phyloP scores from a whole-genome alignment of 108 stramenopile species.

The Cyclotella cryptica region DNA sequence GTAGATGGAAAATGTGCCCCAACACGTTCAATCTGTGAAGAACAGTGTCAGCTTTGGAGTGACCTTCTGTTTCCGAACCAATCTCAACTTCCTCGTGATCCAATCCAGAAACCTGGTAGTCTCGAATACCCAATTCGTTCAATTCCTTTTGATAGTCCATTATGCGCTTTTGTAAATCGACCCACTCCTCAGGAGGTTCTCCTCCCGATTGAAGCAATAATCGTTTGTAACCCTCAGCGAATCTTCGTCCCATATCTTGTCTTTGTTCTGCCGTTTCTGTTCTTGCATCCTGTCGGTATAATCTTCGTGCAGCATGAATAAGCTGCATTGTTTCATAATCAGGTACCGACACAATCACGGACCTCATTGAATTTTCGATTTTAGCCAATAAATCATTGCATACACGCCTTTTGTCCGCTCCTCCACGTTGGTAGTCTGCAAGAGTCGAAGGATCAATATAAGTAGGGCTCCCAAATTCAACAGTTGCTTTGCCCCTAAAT shows the following conservation, averaged over 20 bases:
- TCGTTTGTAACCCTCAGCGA: slow-evolving; percentile 93
- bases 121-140: slow-evolving; percentile 87
- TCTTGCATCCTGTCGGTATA: slow-evolving; percentile 66
- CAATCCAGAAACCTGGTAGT: slow-evolving; percentile 82
- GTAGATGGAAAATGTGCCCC: slow-evolving; percentile 89
- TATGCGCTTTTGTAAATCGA: slow-evolving; percentile 79
- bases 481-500: slow-evolving; percentile 89
- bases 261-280: slow-evolving; percentile 71
- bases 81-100: slow-evolving; percentile 64
- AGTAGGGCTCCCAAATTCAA: slow-evolving; percentile 88
- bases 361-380: slow-evolving; percentile 92
- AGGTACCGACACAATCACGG: slow-evolving; percentile 93
- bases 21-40: slow-evolving; percentile 70
- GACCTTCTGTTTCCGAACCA: slow-evolving; percentile 51
- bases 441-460: slow-evolving; percentile 81
- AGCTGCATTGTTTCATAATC: slow-evolving; percentile 94
- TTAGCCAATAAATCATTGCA: slow-evolving; percentile 85
- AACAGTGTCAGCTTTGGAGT: slow-evolving; percentile 71
- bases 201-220: slow-evolving; percentile 66
- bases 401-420: slow-evolving; percentile 70
- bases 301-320: slow-evolving; percentile 93
- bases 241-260: slow-evolving; percentile 94
- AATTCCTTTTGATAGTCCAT: slow-evolving; percentile 85
- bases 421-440: slow-evolving; percentile 70
- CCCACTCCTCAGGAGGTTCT: slow-evolving; percentile 86